Evolutionary conservation across 208 protist species (phyloP), one percentile per base, ranked within the genome.

Genomic region (Acanthamoeba lenticulata): DNA sequence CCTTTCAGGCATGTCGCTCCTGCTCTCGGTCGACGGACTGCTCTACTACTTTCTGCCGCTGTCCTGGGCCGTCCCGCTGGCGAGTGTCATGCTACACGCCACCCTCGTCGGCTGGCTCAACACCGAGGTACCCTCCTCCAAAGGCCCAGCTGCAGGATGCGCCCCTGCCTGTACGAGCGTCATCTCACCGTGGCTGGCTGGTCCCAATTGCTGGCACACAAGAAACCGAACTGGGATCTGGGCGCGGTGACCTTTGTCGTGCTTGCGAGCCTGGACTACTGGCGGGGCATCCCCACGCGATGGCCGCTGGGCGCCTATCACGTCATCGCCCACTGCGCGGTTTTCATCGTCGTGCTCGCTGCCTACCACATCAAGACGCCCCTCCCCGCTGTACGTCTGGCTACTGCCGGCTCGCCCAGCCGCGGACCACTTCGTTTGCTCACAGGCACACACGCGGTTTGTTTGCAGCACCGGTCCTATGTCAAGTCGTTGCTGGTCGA

Each of bases 211-310:
- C 29, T 72, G 29, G 29, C 17, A 3, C n/a, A 19, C 2, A 21
- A 85, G 74, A 85, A 85, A 85, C 74, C 74, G n/a, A 85, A 85
- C 74, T 85, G 74, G 74, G 74, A 85, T 24, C 27, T 85, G n/a
- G 74, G 74, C 74, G 38, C 44, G 1, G 44, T 85, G 11, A 29
- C 74, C 15, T 85, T 85, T 29, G 19, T 36, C 7, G 44, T 55
- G 44, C 42, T 85, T 19, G 44, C 74, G 44, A 42, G 74, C 24
- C 74, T 85, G 29, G 74, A 85, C n/a, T 85, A 57, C 44, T 85
- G 44, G 38, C 74, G 74, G 17, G 74, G 74, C 4, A 36, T 85
- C 3, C 74, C 74, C 42, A 85, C 74, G n/a, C 38, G 74, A 47
- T 85, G 74, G 74, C 74, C 74, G 3, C 74, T 85, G 38, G 74